A percentile compares a stretch with the other conserved stretches of the same genome.
Evolutionary conservation across 1,284 basidiomycete species (phyloP).

Genomic region (Paramarasmius palmivorus): DNA sequence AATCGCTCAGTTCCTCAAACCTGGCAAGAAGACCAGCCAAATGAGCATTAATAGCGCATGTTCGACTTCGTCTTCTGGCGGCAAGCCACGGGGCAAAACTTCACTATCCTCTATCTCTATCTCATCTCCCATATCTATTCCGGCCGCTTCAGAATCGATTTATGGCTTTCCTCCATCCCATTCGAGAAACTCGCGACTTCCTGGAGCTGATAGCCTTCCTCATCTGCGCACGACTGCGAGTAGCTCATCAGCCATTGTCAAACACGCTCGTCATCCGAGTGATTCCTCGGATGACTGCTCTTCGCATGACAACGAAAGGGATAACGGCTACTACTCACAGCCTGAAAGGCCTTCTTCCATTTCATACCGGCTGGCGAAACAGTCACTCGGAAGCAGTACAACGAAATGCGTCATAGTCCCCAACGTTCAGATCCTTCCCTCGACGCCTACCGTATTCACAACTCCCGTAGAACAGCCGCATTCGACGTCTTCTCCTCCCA

Average conservation of each 20-base stretch:
- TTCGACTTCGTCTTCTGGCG: not conserved
- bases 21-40: conserved; percentile 5
- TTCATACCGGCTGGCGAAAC: not conserved
- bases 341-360: conserved; percentile 1
- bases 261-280: conserved; percentile 1
- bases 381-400: not conserved
- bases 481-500: not conserved
- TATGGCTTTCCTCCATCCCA: not conserved
- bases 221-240: no score
- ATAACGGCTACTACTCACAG: conserved; percentile 10
- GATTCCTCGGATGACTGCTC: not conserved
- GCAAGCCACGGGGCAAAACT: not conserved
- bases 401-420: not conserved
- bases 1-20: not conserved
- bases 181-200: not conserved
- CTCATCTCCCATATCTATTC: conserved; percentile 3
- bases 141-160: not conserved
- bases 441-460: not conserved
- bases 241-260: not conserved
- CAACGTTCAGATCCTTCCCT: not conserved
- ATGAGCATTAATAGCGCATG: conserved; percentile 4
- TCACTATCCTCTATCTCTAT: conserved; percentile 3
- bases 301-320: not conserved
- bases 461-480: not conserved
- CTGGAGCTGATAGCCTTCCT: no score